Base-by-base conservation (phyloP, 1,284 basidiomycete genomes). In the Cutaneotrichosporon spelunceum region DNA sequence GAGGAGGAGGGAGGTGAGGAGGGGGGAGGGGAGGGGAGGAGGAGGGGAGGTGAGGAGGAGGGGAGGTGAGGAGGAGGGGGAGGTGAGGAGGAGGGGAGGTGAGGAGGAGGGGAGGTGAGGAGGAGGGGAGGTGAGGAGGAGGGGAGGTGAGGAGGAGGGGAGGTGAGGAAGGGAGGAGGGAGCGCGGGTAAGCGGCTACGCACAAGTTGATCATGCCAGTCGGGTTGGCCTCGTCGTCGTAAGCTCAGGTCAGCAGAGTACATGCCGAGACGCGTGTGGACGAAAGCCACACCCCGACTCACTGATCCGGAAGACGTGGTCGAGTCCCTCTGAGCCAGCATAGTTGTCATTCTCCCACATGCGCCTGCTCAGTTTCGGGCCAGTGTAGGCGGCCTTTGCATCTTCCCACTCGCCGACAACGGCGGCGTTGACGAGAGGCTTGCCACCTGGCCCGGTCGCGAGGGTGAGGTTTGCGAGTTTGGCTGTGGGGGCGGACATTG, bases 151-250 rank as follows among this genome's bases (percentile, higher is more conserved):
- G 19, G 39, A 7, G 19, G 39, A 30, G 10, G 30, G 2, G 13
- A 33, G 2, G 30, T 33, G 13, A 11, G 13, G 30, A 33, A 30
- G 13, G 30, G 8, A 33, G 2, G 30, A 30, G 30, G 30, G 30
- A 33, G 30, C 8, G 8, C 13, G 30, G 30, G n/a, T n/a, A n/a
- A n/a, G n/a, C n/a, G 30, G 4, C 30, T 33, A 23, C 52, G 49
- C 42, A 62, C 49, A 66, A 50, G 59, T 63, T 66, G 59, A 66
- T 59, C 21, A 61, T 30, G 29, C 64, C 64, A 3, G 53, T 44
- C 0, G 64, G 64, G 44, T 63, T 66, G 1, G 34, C 23, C 53
- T 56, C 56, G 19, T 24, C 23, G 53, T 66, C 64, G 45, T 61
- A 61, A 9, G 61, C 61, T 62, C 30, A 8, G 0, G 58, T 63